These are phyloP conservation scores for Globisporangium mamillatum DNA, from an alignment of 352 stramenopile species.

Conservation along the genomic window DNA sequence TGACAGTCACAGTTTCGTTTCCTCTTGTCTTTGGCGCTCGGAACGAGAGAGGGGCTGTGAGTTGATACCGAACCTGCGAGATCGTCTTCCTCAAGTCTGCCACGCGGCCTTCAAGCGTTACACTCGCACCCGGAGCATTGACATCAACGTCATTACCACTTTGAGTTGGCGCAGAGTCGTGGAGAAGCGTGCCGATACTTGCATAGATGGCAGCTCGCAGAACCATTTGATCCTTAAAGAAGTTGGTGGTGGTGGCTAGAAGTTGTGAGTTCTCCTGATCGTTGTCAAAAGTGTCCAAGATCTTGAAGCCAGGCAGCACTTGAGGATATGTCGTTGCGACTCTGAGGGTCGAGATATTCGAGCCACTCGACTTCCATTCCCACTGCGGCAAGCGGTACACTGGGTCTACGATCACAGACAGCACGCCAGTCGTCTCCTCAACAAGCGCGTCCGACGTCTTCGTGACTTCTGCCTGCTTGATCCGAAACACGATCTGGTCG, in stretches of 20 bases:
- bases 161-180: constrained; percentile 1
- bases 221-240: constrained; percentile 13
- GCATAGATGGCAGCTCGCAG: constrained; percentile 5
- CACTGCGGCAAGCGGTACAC: constrained; percentile 28
- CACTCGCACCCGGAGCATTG: background rate
- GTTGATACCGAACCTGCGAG: constrained; percentile 7
- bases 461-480: constrained; percentile 6
- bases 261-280: background rate
- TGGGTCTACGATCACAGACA: constrained; percentile 33
- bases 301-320: constrained; percentile 10
- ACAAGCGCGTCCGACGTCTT: background rate
- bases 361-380: constrained; percentile 17
- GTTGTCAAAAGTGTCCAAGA: constrained; percentile 6
- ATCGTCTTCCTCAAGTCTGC: constrained; percentile 11
- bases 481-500: constrained; percentile 36
- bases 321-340: background rate
- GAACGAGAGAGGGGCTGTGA: background rate
- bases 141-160: background rate
- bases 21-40: too few relatives aligned
- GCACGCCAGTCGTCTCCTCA: constrained; percentile 20
- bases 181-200: constrained; percentile 8
- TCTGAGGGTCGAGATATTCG: constrained; percentile 13
- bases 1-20: constrained; percentile 1
- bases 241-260: background rate
- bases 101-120: constrained; percentile 12